phyloP scores from a whole-genome alignment of 345 rosid species.

The Clarkia xantiana region DNA sequence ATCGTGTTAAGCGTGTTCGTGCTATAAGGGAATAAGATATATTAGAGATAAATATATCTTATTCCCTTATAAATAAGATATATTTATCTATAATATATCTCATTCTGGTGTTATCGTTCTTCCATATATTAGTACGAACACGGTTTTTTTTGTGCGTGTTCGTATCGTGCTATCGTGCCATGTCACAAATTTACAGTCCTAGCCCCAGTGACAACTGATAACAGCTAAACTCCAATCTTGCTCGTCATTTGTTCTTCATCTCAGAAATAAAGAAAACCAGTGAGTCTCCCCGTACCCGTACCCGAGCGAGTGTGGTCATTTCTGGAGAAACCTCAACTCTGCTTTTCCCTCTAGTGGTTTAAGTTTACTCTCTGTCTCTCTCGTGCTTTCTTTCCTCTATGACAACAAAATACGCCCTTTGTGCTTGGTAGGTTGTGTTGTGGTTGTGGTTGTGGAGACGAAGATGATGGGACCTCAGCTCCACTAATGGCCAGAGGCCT shows the following conservation, averaged over 20 bases:
- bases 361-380: conserved; percentile 23
- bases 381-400: conserved; percentile 4
- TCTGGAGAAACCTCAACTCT: conserved; percentile 7
- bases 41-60: too few relatives aligned
- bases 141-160: too few relatives aligned
- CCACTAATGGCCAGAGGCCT: conserved; percentile 34
- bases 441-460: conserved; percentile 7
- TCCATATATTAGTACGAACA: too few relatives aligned
- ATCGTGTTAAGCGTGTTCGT: too few relatives aligned
- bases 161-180: too few relatives aligned
- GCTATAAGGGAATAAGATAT: too few relatives aligned
- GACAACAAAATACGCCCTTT: conserved; percentile 14
- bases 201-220: background rate
- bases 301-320: conserved; percentile 11
- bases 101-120: too few relatives aligned
- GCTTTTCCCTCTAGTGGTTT: conserved; percentile 17
- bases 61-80: too few relatives aligned
- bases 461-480: conserved; percentile 35
- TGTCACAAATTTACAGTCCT: too few relatives aligned
- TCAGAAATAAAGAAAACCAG: conserved; percentile 13
- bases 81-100: too few relatives aligned
- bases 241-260: conserved; percentile 8
- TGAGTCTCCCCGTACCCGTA: conserved; percentile 7
- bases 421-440: conserved; percentile 35
- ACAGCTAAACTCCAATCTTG: conserved; percentile 7